A percentile compares a stretch with the other conserved stretches of the same genome.
phyloP scores from a whole-genome alignment of 176 grass and related monocot genomes.

The Ampelocalamus luodianensis region DNA sequence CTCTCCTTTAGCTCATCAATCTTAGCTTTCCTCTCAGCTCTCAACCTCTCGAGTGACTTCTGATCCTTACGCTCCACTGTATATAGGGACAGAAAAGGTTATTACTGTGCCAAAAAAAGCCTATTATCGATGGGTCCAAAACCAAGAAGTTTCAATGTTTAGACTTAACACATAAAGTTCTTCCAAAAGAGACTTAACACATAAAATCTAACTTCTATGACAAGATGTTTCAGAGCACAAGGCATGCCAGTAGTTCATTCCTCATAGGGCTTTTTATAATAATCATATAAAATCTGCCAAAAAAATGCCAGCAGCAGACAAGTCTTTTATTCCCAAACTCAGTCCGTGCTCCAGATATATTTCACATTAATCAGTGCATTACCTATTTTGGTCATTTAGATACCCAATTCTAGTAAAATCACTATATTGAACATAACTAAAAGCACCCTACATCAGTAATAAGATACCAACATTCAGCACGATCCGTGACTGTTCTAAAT shows the following conservation, averaged over 20 bases:
- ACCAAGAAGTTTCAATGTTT: too few relatives aligned
- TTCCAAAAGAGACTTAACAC: not conserved
- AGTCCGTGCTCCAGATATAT: not conserved
- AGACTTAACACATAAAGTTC: not conserved
- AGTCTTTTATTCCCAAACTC: too few relatives aligned
- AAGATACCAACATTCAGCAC: not conserved
- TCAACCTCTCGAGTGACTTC: conserved; percentile 76
- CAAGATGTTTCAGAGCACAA: not conserved
- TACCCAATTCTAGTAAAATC: too few relatives aligned
- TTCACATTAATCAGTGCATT: not conserved
- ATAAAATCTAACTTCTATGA: not conserved
- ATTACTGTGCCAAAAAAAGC: not conserved
- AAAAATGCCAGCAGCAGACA: too few relatives aligned
- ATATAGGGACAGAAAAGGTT: not conserved
- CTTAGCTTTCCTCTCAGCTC: conserved; percentile 90
- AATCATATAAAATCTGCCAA: not conserved
- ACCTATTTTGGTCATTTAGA: not conserved
- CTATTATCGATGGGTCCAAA: not conserved
- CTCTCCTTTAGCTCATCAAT: conserved; percentile 97
- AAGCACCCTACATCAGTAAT: not conserved
- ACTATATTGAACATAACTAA: not conserved
- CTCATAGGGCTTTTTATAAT: too few relatives aligned
- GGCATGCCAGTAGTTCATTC: not conserved
- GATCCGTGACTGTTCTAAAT: not conserved
- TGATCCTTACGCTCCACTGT: conserved; percentile 83